phyloP scores from a whole-genome alignment of 176 grass and related monocot species.

The Bromus sterilis region DNA sequence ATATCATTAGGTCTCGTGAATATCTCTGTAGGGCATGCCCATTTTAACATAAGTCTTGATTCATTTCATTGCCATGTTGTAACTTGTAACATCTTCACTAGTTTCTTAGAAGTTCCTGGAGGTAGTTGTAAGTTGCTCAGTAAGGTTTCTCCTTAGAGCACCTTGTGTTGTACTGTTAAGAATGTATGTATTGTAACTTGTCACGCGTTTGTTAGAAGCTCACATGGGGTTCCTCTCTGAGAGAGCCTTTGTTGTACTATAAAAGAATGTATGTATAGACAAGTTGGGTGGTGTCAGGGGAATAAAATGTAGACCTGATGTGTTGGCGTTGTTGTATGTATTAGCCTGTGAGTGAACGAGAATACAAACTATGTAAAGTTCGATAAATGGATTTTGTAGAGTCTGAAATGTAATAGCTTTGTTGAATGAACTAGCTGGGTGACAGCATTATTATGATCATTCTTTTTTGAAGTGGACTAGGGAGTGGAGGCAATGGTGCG shows the following conservation, averaged over 20 bases:
- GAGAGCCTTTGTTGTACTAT: not conserved
- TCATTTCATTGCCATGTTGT: slow-evolving; percentile 17
- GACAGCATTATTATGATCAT: not conserved
- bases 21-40: not conserved
- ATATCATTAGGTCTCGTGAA: not conserved
- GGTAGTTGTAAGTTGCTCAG: not conserved
- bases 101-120: not conserved
- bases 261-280: slow-evolving; percentile 27
- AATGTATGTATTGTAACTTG: slow-evolving; percentile 16
- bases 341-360: not conserved
- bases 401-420: not conserved
- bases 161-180: slow-evolving; percentile 6
- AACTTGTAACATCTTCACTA: slow-evolving; percentile 13
- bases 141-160: not conserved
- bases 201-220: slow-evolving; percentile 1
- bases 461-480: too few relatives aligned
- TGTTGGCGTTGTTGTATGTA: not conserved
- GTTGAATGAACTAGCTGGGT: not conserved
- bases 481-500: too few relatives aligned
- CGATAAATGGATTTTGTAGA: not conserved
- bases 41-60: slow-evolving; percentile 10
- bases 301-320: slow-evolving; percentile 9
- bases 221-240: not conserved
- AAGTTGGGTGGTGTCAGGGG: not conserved
- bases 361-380: not conserved